These are phyloP conservation scores for Coemansia sp. DNA, from an alignment of 192 early-diverging fungal species.

Conservation along the genomic window DNA sequence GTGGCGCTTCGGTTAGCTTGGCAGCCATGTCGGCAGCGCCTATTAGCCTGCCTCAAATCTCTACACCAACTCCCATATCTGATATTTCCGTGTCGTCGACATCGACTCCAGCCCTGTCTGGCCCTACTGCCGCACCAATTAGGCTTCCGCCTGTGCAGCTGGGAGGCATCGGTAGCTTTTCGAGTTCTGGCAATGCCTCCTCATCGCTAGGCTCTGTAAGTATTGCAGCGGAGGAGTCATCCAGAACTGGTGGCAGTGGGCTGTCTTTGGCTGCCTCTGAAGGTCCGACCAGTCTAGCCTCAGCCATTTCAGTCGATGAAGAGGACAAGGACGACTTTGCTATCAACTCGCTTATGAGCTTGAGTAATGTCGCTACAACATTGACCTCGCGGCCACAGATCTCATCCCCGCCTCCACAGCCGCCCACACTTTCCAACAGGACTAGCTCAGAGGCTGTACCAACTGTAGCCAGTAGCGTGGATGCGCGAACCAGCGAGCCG, in stretches of 20 bases:
- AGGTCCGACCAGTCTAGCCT: conserved; percentile 20
- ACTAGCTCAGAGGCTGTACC: conserved; percentile 11
- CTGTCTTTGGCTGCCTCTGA: not conserved
- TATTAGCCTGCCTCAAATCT: conserved; percentile 30
- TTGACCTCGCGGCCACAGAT: conserved; percentile 40
- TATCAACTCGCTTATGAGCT: conserved; percentile 54
- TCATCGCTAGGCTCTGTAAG: conserved; percentile 10
- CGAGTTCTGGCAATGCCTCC: conserved; percentile 11
- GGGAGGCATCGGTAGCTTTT: conserved; percentile 17
- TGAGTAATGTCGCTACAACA: conserved; percentile 46
- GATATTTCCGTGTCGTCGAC: conserved; percentile 9
- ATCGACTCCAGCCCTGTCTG: conserved; percentile 30
- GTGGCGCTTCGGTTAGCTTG: not conserved
- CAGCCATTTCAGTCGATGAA: conserved; percentile 23
- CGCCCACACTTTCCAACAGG: conserved; percentile 15
- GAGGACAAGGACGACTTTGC: conserved; percentile 53
- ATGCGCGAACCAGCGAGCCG: not conserved
- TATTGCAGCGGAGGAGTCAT: conserved; percentile 2
- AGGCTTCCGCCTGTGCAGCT: conserved; percentile 49
- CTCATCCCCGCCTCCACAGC: conserved; percentile 19
- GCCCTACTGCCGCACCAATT: conserved; percentile 46
- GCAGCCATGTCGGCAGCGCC: conserved; percentile 25
- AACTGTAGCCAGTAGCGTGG: not conserved
- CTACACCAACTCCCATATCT: conserved; percentile 16
- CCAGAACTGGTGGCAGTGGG: conserved; percentile 1